Conservation (phyloP, 345 rosid genomes). For the Syzygium aqueum region DNA sequence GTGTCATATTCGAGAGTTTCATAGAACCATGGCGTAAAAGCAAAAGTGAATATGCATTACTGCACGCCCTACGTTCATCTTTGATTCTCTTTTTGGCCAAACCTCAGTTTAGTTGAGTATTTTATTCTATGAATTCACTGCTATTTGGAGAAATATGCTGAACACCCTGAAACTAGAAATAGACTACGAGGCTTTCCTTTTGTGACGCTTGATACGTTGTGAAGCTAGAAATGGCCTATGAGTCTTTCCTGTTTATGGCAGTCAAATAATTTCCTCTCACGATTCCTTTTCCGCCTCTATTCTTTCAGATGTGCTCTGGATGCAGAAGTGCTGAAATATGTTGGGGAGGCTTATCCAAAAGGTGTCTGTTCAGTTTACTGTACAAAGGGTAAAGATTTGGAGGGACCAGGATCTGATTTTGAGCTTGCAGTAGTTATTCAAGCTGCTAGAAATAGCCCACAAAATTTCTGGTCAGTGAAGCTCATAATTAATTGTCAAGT, state of each 20-base stretch:
- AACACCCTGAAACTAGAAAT: neutral
- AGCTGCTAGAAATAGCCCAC: slow-evolving; percentile 80
- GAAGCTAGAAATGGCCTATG: neutral
- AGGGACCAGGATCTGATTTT: slow-evolving; percentile 80
- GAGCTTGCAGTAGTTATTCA: slow-evolving; percentile 85
- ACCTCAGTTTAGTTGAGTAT: neutral
- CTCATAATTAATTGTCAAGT: neutral
- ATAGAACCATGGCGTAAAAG: neutral
- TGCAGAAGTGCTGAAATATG: slow-evolving; percentile 76
- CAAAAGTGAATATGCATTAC: neutral
- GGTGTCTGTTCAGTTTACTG: slow-evolving; percentile 80
- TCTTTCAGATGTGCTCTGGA: slow-evolving; percentile 72
- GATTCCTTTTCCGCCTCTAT: neutral
- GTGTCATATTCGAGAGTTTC: neutral
- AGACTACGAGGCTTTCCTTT: neutral
- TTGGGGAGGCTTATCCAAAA: slow-evolving; percentile 84
- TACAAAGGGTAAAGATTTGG: slow-evolving; percentile 65
- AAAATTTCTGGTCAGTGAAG: slow-evolving; percentile 78
- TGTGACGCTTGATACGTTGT: neutral
- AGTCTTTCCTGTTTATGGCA: neutral
- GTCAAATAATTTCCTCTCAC: neutral
- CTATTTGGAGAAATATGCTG: neutral
- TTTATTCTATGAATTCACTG: neutral
- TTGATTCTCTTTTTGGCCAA: neutral
- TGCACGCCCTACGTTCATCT: neutral